phyloP scores from a whole-genome alignment of 2,329 filamentous ascomycete genomes.

The Cryphonectria parasitica region DNA sequence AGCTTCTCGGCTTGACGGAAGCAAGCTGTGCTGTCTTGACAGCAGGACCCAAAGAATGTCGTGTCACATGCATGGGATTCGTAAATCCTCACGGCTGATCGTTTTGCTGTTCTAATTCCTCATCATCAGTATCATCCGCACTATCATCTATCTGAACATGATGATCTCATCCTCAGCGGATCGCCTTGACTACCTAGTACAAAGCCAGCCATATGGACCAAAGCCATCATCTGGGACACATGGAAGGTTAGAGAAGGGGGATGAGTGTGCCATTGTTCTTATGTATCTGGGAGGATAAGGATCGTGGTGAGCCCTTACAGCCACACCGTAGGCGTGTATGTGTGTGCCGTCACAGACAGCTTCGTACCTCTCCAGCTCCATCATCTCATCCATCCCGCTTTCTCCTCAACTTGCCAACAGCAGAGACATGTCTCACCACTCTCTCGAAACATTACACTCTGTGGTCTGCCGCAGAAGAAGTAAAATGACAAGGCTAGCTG shows the following conservation, averaged over 20 bases:
- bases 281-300: background rate
- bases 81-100: background rate
- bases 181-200: background rate
- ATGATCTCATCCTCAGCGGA: background rate
- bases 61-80: too few species aligned
- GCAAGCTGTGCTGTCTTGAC: too few species aligned
- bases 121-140: too few species aligned
- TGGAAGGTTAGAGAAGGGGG: background rate
- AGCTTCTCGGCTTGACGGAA: too few species aligned
- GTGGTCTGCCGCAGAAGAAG: background rate
- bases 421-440: constrained; percentile 13
- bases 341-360: too few species aligned
- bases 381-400: constrained; percentile 1
- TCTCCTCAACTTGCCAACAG: constrained; percentile 13
- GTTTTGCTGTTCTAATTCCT: background rate
- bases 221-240: background rate
- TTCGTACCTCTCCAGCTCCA: background rate
- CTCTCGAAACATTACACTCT: background rate
- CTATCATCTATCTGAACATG: background rate
- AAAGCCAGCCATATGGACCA: background rate
- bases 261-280: background rate
- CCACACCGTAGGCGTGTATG: background rate
- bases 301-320: background rate
- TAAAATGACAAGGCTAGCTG: background rate
- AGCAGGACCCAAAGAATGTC: too few species aligned